Evolutionary conservation across 140 eudicot genomes (phyloP), one percentile per base, ranked within the genome.

Genomic region (Stevia rebaudiana): DNA sequence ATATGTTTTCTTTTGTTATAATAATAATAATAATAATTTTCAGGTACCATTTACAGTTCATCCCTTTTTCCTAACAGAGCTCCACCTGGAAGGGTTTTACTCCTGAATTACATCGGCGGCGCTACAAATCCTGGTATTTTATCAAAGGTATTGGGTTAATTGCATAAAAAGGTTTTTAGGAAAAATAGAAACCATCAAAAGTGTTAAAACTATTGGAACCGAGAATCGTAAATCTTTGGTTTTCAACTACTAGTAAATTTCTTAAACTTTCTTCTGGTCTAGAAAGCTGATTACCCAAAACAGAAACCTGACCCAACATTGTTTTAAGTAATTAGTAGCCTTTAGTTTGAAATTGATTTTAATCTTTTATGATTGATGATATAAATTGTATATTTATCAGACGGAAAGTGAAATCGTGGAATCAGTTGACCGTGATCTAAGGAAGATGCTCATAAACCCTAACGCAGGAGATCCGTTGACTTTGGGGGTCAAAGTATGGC

Each of bases 1-100:
- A 36, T 36, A 8, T 36, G 9, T 33, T 33, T 33, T 36, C 41
- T 8, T 36, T 6, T 6, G 1, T 36, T 36, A 6, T 36, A 3
- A 3, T 36, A 11, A 6, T 8, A 36, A 6, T 36, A 1, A 36
- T n/a, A n/a, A n/a, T n/a, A 36, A 6, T 36, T 11, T 36, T 36
- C 41, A 90, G 97, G 97, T 48, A 90, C 97, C 61, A 84, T 90
- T 68, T 90, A 90, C 76, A 90, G 97, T 68, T 90, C 97, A 30
- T 87, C 97, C 28, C 95, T 90, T 77, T 90, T 90, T 73, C 97
- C 97, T 39, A 81, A 87, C 49, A 88, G 97, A 57, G 97, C 97
- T n/a, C 97, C 97, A 55, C 76, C 88, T 70, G 97, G 94, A 60
- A 83, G 90, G 75, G 50, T 82, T 74, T 84, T 90, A 59, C 95